These are phyloP conservation scores for Aspergillus sp. DNA, from an alignment of 2,329 filamentous ascomycete species.

Conservation along the genomic window DNA sequence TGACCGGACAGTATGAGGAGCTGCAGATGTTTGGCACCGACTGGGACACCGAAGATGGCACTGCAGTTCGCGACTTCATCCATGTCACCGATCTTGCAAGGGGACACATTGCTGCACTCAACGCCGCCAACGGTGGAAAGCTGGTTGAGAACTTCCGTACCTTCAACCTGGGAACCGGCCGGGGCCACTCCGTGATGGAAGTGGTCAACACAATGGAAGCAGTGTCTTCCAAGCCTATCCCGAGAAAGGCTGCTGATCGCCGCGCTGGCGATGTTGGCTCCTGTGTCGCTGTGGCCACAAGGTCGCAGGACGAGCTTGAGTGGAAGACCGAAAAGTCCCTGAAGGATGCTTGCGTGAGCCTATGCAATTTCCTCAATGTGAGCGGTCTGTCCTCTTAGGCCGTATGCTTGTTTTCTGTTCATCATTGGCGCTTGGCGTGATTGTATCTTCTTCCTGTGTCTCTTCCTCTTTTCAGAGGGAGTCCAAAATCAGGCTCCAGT, in stretches of 20 bases:
- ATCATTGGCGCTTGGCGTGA: conserved; percentile 4
- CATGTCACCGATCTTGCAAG: conserved; percentile 67
- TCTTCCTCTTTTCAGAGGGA: neutral
- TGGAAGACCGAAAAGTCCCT: conserved; percentile 44
- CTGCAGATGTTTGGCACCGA: conserved; percentile 66
- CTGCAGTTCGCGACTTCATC: conserved; percentile 68
- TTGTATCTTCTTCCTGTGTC: neutral
- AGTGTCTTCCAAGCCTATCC: conserved; percentile 38
- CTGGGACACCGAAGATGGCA: conserved; percentile 67
- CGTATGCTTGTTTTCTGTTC: conserved; percentile 7
- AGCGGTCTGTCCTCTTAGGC: conserved; percentile 32
- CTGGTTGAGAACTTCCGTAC: conserved; percentile 45
- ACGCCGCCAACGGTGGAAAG: conserved; percentile 36
- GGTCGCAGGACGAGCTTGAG: conserved; percentile 57
- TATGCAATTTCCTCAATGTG: conserved; percentile 41
- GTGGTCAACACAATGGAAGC: conserved; percentile 42
- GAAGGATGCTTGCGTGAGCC: conserved; percentile 40
- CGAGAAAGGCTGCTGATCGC: conserved; percentile 34
- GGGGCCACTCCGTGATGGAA: conserved; percentile 42
- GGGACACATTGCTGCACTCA: conserved; percentile 63
- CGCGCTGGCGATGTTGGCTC: conserved; percentile 43
- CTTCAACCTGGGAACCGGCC: conserved; percentile 45
- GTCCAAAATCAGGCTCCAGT: neutral
- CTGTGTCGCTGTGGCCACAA: conserved; percentile 40
- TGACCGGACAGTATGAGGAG: conserved; percentile 56